Evolutionary conservation across 108 stramenopile species (phyloP), one percentile per base, ranked within the genome.

Genomic region (Skeletonema potamos): DNA sequence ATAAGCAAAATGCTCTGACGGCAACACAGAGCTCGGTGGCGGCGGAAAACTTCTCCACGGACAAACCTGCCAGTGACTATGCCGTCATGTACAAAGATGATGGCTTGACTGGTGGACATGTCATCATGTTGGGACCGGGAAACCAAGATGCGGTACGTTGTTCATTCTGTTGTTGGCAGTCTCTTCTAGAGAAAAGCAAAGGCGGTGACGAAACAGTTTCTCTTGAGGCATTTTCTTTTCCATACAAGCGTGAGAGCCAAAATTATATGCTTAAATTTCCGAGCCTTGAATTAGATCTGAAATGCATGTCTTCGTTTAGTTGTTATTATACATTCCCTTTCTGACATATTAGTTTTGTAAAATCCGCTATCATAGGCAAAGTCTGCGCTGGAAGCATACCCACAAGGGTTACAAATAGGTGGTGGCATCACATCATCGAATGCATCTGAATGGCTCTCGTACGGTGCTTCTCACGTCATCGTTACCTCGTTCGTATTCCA

Each of bases 401-500:
- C 97, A 6, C 71, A 88, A 17, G 94, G 93, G 0, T 68, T 99
- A 7, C 99, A 99, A 58, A 84, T 99, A 36, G 99, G 99, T 27
- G 98, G 99, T 0, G 99, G 98, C 27, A 85, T 99, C 24, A 95
- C 87, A 7, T 68, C 90, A 17, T 71, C 85, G 3, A 98, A 96
- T 62, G 96, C 96, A 0, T 30, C 41, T 15, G 70, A 86, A 55
- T 99, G 96, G 90, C 39, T 99, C 20, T 88, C 95, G 0, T 78
- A 85, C 5, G 97, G 92, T n/a, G 98, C 98, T 6, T 90, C 89
- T 2, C 97, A 99, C 70, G 92, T 99, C 22, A 99, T 99, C 72
- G 97, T 99, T 22, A 99, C 98, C n/a, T 92, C 91, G 15, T 92
- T 81, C 64, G 96, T 98, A 2, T 99, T 99, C 74, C 66, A 85